phyloP scores from a whole-genome alignment of 495 filamentous ascomycete genomes.

The Jackrogersella multiformis region DNA sequence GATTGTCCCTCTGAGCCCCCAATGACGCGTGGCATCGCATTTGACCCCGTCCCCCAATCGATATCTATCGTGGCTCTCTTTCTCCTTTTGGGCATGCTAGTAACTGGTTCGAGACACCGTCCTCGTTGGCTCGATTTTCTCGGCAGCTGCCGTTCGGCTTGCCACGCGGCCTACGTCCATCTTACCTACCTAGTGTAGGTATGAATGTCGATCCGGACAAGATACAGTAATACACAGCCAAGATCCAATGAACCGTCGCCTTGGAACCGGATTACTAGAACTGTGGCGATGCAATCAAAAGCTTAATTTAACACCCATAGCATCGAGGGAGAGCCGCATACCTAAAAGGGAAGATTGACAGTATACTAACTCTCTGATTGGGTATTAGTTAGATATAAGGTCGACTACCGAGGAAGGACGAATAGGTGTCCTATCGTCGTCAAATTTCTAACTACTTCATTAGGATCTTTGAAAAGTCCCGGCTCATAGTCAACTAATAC shows the following conservation, averaged over 20 bases:
- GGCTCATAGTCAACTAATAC: background rate
- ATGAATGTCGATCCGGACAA: conserved; percentile 23
- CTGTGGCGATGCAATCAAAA: conserved; percentile 40
- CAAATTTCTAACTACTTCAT: background rate
- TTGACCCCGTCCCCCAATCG: conserved; percentile 25
- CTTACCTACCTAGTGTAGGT: conserved; percentile 8
- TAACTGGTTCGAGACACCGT: conserved; percentile 11
- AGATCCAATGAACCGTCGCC: conserved; percentile 30
- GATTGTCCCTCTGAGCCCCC: conserved; percentile 10
- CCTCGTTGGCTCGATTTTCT: conserved; percentile 22
- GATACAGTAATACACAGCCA: conserved; percentile 43
- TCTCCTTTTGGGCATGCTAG: conserved; percentile 20
- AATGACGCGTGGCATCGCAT: conserved; percentile 29
- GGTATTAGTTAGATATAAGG: conserved; percentile 6
- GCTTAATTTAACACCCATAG: conserved; percentile 36
- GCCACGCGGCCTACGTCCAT: conserved; percentile 27
- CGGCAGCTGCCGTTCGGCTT: conserved; percentile 6
- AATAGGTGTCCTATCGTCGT: conserved; percentile 9
- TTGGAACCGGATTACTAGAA: conserved; percentile 23
- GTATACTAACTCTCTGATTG: conserved; percentile 15
- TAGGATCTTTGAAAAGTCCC: background rate
- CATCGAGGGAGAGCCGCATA: conserved; percentile 33
- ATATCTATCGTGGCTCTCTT: conserved; percentile 20
- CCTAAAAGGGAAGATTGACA: conserved; percentile 10
- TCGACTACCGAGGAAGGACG: background rate